A percentile compares a stretch with the other conserved stretches of the same genome.
phyloP scores from a whole-genome alignment of 345 rosid genomes.

The Sapria himalayana region DNA sequence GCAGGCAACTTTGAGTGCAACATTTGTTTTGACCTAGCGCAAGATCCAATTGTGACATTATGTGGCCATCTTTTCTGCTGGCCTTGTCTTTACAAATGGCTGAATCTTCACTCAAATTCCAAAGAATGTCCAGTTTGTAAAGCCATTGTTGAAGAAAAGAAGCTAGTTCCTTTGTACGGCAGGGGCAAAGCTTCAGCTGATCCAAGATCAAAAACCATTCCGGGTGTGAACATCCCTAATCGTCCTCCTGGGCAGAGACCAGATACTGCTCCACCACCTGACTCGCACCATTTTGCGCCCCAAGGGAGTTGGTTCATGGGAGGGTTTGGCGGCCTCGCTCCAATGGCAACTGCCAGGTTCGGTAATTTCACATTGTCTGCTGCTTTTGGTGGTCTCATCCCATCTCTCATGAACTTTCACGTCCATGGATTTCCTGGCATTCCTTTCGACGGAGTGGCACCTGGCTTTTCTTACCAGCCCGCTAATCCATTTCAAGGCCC shows the following conservation, averaged over 20 bases:
- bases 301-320: slow-evolving; percentile 69
- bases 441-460: slow-evolving; percentile 52
- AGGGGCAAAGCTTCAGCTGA: slow-evolving; percentile 71
- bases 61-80: slow-evolving; percentile 98
- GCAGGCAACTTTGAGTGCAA: slow-evolving; percentile 87
- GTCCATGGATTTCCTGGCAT: slow-evolving; percentile 73
- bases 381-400: slow-evolving; percentile 73
- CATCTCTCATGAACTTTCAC: slow-evolving; percentile 64
- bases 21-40: slow-evolving; percentile 95
- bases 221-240: slow-evolving; percentile 60
- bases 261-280: slow-evolving; percentile 81
- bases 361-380: slow-evolving; percentile 73
- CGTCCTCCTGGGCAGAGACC: slow-evolving; percentile 98
- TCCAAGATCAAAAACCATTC: slow-evolving; percentile 73
- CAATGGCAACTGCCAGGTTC: slow-evolving; percentile 46
- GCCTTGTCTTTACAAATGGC: slow-evolving; percentile 99
- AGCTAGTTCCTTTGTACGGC: slow-evolving; percentile 86
- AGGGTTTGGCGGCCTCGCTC: slow-evolving; percentile 65
- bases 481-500: slow-evolving; percentile 52
- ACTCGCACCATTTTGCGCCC: slow-evolving; percentile 44
- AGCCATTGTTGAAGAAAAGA: slow-evolving; percentile 68
- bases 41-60: slow-evolving; percentile 90
- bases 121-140: slow-evolving; percentile 90
- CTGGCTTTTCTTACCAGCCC: slow-evolving; percentile 59
- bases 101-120: slow-evolving; percentile 57